phyloP scores from a whole-genome alignment of 1,284 basidiomycete genomes.

The Fistulinella staudtii region DNA sequence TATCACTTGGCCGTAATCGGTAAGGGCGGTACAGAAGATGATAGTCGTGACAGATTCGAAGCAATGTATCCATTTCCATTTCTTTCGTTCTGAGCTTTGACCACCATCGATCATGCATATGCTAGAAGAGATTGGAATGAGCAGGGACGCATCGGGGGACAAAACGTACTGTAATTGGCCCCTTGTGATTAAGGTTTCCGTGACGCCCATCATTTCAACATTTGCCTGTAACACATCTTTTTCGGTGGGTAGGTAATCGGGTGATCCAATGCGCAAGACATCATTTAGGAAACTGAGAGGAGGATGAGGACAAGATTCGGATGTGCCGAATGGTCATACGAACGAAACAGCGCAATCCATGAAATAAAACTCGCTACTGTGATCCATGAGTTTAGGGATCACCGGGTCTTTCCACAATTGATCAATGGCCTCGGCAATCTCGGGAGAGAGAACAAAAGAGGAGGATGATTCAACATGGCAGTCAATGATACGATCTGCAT shows the following conservation, averaged over 20 bases:
- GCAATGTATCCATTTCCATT: conserved; percentile 95
- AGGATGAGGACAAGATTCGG: background rate
- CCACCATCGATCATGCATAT: conserved; percentile 96
- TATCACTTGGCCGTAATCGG: conserved; percentile 91
- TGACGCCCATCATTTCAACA: conserved; percentile 90
- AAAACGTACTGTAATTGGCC: conserved; percentile 67
- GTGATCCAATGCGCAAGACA: conserved; percentile 75
- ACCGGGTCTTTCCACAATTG: too few species aligned
- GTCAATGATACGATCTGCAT: too few species aligned
- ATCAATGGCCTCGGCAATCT: too few species aligned
- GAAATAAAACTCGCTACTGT: conserved; percentile 89
- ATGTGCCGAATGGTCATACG: conserved; percentile 31
- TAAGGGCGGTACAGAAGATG: conserved; percentile 92
- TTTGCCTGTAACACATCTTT: conserved; percentile 87
- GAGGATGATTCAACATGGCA: too few species aligned
- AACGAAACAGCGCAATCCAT: conserved; percentile 96
- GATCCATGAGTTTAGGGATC: too few species aligned
- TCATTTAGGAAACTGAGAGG: conserved; percentile 79
- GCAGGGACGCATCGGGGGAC: conserved; percentile 42
- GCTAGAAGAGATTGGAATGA: conserved; percentile 44
- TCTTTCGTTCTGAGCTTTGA: conserved; percentile 77
- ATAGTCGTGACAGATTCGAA: conserved; percentile 92
- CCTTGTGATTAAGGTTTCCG: conserved; percentile 80
- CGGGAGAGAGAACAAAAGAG: too few species aligned
- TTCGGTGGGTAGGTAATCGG: conserved; percentile 83